These are phyloP conservation scores for Sphaerobolus stellatus DNA, from an alignment of 1,284 basidiomycete species.

Conservation along the genomic window DNA sequence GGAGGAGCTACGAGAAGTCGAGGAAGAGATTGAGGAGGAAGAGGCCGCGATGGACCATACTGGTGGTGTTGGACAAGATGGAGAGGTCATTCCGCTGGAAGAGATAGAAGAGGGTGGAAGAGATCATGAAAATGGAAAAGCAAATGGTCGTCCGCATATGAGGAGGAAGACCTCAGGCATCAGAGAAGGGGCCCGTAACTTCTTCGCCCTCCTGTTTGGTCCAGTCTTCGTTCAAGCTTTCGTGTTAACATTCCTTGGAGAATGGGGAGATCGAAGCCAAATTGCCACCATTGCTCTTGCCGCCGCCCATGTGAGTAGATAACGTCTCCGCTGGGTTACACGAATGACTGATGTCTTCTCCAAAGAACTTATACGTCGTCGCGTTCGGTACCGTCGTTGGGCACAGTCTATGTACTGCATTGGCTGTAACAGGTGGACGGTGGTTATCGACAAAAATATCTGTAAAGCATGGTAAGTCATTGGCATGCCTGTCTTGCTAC, in stretches of 20 bases:
- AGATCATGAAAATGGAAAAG: slow-evolving; percentile 19
- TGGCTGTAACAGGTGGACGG: slow-evolving; percentile 89
- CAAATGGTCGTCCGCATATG: slow-evolving; percentile 10
- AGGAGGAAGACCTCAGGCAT: slow-evolving; percentile 24
- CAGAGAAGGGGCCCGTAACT: slow-evolving; percentile 75
- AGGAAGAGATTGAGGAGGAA: slow-evolving; percentile 83
- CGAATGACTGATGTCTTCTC: background rate
- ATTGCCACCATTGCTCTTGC: slow-evolving; percentile 97
- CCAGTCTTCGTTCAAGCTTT: slow-evolving; percentile 97
- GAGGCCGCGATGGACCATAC: slow-evolving; percentile 51
- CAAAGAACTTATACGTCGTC: slow-evolving; percentile 74
- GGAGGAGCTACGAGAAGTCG: slow-evolving; percentile 91
- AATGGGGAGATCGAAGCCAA: slow-evolving; percentile 98
- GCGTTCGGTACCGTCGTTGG: slow-evolving; percentile 89
- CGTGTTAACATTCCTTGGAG: slow-evolving; percentile 92
- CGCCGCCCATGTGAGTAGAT: slow-evolving; percentile 84
- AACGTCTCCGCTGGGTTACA: background rate
- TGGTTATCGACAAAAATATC: slow-evolving; percentile 93
- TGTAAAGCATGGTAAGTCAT: slow-evolving; percentile 84
- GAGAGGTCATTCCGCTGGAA: slow-evolving; percentile 55
- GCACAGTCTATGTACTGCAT: slow-evolving; percentile 83
- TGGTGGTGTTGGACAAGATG: slow-evolving; percentile 29
- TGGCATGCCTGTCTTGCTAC: too few species aligned
- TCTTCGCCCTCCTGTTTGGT: slow-evolving; percentile 79
- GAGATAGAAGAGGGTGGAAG: slow-evolving; percentile 60